Base-by-base conservation (phyloP, 345 rosid genomes). In the Boechera stricta region DNA sequence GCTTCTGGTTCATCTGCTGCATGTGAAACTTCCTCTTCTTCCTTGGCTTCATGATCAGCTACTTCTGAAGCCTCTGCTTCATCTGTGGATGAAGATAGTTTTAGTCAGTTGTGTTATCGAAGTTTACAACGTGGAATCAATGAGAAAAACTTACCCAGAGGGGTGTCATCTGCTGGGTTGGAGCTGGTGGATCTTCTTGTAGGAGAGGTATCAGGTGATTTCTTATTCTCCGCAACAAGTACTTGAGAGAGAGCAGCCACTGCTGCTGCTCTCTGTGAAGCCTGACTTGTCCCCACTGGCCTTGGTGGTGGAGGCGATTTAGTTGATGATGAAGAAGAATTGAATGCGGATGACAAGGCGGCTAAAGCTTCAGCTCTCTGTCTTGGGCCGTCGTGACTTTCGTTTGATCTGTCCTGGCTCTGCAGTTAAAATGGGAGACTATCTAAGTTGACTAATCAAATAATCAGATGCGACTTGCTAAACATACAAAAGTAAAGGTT, bases 201-300 rank as follows among this genome's bases (percentile, higher is more conserved):
- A 49, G 99, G 96, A 72, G 97, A 88, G 66, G 61, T 68, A 72
- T 85, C 95, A 7, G 92, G 89, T 13, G 94, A 74, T 77, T 73
- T 76, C 81, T 86, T 86, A 76, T 81, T 90, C 77, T 95, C 99
- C 24, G 98, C 98, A 29, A 91, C 86, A 69, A 95, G 99, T 75
- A 92, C 98, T 33, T 85, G 81, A 21, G 98, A 95, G 73, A 95
- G 94, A 70, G 98, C 99, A 39, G 99, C 99, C 53, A 92, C 97
- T 62, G 99, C 99, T 65, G 99, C 99, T 47, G 96, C 94, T 83
- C 96, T 91, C 80, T 95, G 99, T 28, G 97, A 87, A 66, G 90
- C 97, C 81, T 81, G 86, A 67, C 85, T 76, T 7, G 77, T 13
- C 29, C 84, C 76, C 53, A 73, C 52, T 68, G 87, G 32, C 90